phyloP scores from a whole-genome alignment of 2,329 filamentous ascomycete genomes.

The Sporothrix curviconia region DNA sequence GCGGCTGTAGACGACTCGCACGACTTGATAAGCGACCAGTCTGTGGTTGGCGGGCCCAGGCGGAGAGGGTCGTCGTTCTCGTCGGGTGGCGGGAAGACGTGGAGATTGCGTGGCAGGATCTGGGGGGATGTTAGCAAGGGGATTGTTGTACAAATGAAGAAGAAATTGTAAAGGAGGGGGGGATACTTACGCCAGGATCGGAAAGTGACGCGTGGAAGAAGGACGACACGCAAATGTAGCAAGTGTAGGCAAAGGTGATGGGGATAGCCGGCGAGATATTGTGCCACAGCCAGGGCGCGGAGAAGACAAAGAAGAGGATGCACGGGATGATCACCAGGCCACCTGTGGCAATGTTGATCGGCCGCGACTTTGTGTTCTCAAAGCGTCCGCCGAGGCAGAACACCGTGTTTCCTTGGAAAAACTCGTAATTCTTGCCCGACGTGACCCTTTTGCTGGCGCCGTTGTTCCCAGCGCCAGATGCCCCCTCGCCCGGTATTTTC shows the following conservation, averaged over 20 bases:
- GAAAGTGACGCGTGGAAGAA: slow-evolving; percentile 89
- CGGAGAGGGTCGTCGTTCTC: slow-evolving; percentile 74
- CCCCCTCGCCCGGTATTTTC: neutral
- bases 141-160: neutral
- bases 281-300: slow-evolving; percentile 78
- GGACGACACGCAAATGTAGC: slow-evolving; percentile 83
- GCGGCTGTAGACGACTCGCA: slow-evolving; percentile 68
- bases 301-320: slow-evolving; percentile 77
- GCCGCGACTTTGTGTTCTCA: slow-evolving; percentile 80
- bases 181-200: slow-evolving; percentile 73
- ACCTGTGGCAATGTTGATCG: slow-evolving; percentile 83
- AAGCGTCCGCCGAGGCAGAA: slow-evolving; percentile 82
- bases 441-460: neutral
- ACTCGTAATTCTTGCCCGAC: slow-evolving; percentile 71
- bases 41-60: slow-evolving; percentile 77
- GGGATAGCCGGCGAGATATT: slow-evolving; percentile 84
- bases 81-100: slow-evolving; percentile 72
- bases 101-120: slow-evolving; percentile 85
- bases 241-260: slow-evolving; percentile 84
- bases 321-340: slow-evolving; percentile 72
- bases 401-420: slow-evolving; percentile 87
- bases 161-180: neutral
- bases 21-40: slow-evolving; percentile 89
- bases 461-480: neutral
- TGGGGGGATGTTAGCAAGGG: slow-evolving; percentile 36